phyloP scores from a whole-genome alignment of 2,329 filamentous ascomycete genomes.

The Aspergillus sp. region DNA sequence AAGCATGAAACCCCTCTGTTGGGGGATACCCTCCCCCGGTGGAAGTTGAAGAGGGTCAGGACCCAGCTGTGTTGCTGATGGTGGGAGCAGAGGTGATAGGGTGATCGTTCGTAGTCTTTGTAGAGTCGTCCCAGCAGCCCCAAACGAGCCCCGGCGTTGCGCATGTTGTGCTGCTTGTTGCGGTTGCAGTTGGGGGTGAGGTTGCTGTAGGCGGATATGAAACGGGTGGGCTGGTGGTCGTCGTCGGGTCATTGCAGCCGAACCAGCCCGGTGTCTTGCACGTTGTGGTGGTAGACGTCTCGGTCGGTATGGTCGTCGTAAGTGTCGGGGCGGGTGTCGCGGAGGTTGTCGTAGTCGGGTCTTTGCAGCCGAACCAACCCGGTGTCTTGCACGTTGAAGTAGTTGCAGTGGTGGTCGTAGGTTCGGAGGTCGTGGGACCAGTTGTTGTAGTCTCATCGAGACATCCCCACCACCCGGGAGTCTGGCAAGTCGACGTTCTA shows the following conservation, averaged over 20 bases:
- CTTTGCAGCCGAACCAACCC: slow-evolving; percentile 39
- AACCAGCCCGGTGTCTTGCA: slow-evolving; percentile 50
- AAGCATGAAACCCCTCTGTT: not conserved
- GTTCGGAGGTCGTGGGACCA: slow-evolving; percentile 23
- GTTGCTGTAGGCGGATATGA: slow-evolving; percentile 6
- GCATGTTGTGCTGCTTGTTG: not conserved
- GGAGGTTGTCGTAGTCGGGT: slow-evolving; percentile 24
- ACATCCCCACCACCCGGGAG: slow-evolving; percentile 81
- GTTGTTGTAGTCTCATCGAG: slow-evolving; percentile 43
- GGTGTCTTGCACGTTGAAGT: slow-evolving; percentile 35
- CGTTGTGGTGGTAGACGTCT: slow-evolving; percentile 21
- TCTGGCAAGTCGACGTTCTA: slow-evolving; percentile 78
- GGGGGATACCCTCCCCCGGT: no score
- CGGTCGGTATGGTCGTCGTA: slow-evolving; percentile 18
- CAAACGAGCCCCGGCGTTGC: not conserved
- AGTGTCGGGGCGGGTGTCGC: slow-evolving; percentile 4
- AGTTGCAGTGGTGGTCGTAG: slow-evolving; percentile 25
- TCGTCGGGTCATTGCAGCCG: slow-evolving; percentile 43
- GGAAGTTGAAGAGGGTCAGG: no score
- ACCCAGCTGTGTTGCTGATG: no score
- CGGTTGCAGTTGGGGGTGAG: not conserved
- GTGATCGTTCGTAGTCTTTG: slow-evolving; percentile 8
- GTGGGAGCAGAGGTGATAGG: slow-evolving; percentile 25
- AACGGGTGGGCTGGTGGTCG: slow-evolving; percentile 25
- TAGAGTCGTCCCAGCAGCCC: not conserved